A percentile compares a stretch with the other conserved stretches of the same genome.
Conservation (phyloP, 2,329 filamentous ascomycete species). For the Diaporthe australafricana region DNA sequence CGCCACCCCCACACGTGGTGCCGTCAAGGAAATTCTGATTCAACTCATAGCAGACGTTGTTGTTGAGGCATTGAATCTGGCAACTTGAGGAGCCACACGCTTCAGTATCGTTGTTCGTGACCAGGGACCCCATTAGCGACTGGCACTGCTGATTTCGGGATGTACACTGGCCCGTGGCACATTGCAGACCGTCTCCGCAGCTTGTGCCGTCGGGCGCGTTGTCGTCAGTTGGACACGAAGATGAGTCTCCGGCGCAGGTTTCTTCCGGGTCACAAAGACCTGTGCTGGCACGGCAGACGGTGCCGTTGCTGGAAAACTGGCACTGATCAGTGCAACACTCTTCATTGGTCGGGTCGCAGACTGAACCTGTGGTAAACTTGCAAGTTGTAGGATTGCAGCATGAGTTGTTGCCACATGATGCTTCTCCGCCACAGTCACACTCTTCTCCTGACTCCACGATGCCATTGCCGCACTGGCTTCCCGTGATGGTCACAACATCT, state of each 20-base stretch:
- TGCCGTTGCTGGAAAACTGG: constrained; percentile 73
- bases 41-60: constrained; percentile 77
- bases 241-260: constrained; percentile 78
- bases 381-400: constrained; percentile 92
- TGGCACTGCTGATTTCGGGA: constrained; percentile 91
- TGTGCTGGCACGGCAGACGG: constrained; percentile 83
- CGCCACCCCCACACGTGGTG: constrained; percentile 84
- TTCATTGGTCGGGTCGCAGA: constrained; percentile 86
- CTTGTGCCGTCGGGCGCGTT: constrained; percentile 75
- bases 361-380: constrained; percentile 79
- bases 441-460: constrained; percentile 96
- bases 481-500: constrained; percentile 83
- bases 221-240: constrained; percentile 79
- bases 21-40: constrained; percentile 96
- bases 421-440: constrained; percentile 89
- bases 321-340: constrained; percentile 80
- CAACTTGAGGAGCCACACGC: constrained; percentile 83
- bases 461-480: constrained; percentile 92
- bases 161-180: constrained; percentile 94
- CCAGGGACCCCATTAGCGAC: constrained; percentile 81
- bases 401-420: constrained; percentile 76
- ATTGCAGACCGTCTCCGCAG: constrained; percentile 82
- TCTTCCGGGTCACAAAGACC: constrained; percentile 89
- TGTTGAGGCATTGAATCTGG: constrained; percentile 79
- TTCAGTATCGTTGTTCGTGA: constrained; percentile 79